Evolutionary conservation across 305 asterid species (phyloP).

Genomic region (Fraxinus xanthoxyloides): DNA sequence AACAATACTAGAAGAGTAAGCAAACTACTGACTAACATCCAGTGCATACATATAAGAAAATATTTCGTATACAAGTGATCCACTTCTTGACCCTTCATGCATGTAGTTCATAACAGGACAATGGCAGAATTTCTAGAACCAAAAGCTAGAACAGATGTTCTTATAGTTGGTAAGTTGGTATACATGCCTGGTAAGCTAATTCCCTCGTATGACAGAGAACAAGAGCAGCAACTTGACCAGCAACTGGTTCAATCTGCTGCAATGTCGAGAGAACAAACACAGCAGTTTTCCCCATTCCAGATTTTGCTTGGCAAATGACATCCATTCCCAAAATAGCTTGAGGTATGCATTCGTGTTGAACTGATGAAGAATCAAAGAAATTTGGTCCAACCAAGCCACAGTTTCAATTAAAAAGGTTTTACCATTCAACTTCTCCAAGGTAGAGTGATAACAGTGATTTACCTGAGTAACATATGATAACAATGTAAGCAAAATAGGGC

Average conservation of each 20-base stretch:
- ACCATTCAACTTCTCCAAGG: conserved; percentile 76
- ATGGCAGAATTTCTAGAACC: not conserved
- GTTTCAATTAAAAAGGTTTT: conserved; percentile 62
- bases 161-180: not conserved
- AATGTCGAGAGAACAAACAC: conserved; percentile 80
- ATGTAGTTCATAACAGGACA: not conserved
- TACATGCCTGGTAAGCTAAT: conserved; percentile 63
- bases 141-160: not conserved
- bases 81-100: not conserved
- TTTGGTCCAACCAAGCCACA: conserved; percentile 57
- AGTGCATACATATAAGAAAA: not conserved
- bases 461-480: conserved; percentile 52
- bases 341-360: conserved; percentile 78
- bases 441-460: conserved; percentile 54
- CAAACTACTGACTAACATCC: not conserved
- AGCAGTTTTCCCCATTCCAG: conserved; percentile 87
- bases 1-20: conserved; percentile 13
- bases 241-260: conserved; percentile 78
- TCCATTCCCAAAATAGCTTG: conserved; percentile 82
- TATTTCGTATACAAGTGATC: not conserved
- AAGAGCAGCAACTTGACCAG: conserved; percentile 87
- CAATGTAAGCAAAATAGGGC: not conserved
- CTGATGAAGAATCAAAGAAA: conserved; percentile 68
- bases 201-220: conserved; percentile 66
- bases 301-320: conserved; percentile 76